Evolutionary conservation across 176 grass and related monocot species (phyloP), one percentile per base, ranked within the genome.

Genomic region (Hyparrhenia diplandra): DNA sequence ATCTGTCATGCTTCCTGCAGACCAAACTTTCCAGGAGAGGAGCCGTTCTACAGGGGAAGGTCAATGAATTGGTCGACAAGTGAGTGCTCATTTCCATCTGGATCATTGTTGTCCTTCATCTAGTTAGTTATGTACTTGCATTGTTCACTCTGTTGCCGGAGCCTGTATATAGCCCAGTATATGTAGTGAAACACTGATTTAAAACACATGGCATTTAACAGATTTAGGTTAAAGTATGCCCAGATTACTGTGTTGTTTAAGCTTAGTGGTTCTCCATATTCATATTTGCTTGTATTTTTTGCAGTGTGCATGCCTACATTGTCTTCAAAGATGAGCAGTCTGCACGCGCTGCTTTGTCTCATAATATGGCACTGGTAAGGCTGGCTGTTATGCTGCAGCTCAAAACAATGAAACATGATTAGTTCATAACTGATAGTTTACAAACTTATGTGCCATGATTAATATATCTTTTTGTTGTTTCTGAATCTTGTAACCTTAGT

Each of bases 291-390:
- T 64, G 8, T 60, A 2, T 76, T 17, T 17, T 70, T 91, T 91
- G 75, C 87, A 99, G 96, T 90, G 84, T 99, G 32, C 84, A 99
- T 93, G 96, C 92, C 62, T 99, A 99, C 81, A 91, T 95, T 62
- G 96, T 99, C 34, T 99, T 99, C 79, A 91, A 93, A 88, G 90
- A 90, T 62, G 92, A 95, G 71, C 88, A 90, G 80, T 88, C 76
- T 29, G 84, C 92, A 5, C 78, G 35, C 24, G 13, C 90, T 66
- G 88, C 96, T 76, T 84, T 95, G 40, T 87, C 85, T 71, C 90
- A 88, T 73, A 99, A 99, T 82, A 99, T 99, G 96, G 82, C 88
- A 84, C 34, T 84, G 90, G 96, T 99, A 45, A 39, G 0, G n/a
- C 65, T 63, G 21, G 2, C 32, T 74, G 35, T 57, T 46, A 16